Evolutionary conservation across 352 stramenopile genomes (phyloP).

Genomic region (Globisporangium megalacanthum): DNA sequence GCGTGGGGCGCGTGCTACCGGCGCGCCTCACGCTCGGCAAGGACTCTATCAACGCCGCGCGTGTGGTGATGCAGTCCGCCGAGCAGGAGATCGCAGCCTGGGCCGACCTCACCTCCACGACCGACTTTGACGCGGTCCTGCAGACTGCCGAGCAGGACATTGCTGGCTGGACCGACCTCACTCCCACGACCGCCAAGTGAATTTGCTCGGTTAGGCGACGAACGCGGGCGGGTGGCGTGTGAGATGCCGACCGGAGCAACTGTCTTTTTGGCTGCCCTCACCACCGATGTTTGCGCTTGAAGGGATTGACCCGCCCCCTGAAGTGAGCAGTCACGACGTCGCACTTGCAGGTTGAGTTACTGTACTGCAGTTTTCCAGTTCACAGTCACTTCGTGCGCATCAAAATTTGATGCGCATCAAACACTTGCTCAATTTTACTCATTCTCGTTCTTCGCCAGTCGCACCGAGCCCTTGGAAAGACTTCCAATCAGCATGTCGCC

Average conservation of each 20-base stretch:
- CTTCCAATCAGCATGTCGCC: not conserved
- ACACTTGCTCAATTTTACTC: not conserved
- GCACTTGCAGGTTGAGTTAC: no score
- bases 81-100: slow-evolving; percentile 5
- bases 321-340: no score
- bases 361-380: no score
- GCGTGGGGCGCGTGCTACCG: slow-evolving; percentile 12
- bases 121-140: slow-evolving; percentile 10
- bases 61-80: not conserved
- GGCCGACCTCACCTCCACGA: slow-evolving; percentile 9
- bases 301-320: no score
- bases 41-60: slow-evolving; percentile 9
- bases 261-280: not conserved
- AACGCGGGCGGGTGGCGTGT: not conserved
- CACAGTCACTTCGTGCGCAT: no score
- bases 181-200: slow-evolving; percentile 5
- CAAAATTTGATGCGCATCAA: not conserved
- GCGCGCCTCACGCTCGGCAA: slow-evolving; percentile 16
- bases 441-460: not conserved
- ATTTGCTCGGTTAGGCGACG: not conserved
- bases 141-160: slow-evolving; percentile 1
- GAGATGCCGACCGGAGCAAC: not conserved
- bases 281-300: no score
- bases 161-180: slow-evolving; percentile 8
- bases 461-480: not conserved